Base-by-base conservation (phyloP, 2,329 filamentous ascomycete genomes). In the Tolypocladium ovalisporum region DNA sequence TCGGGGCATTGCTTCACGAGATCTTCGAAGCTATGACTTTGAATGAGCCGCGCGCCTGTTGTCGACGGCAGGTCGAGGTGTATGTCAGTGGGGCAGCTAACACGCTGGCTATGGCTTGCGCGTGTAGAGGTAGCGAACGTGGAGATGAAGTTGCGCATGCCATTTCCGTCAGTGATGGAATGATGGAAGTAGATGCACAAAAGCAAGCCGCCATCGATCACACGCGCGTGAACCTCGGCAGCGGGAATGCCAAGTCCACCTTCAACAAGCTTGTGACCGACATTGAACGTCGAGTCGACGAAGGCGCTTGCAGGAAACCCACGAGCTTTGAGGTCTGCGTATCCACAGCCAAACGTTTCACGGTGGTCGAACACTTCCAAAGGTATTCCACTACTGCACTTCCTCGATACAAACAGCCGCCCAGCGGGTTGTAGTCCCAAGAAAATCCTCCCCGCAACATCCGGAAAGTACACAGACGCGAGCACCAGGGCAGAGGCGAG, bases 111-210 rank as follows among this genome's bases (percentile, higher is more conserved):
- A 22, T 52, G 5, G 19, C 29, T 19, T 22, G 47, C 19, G 6
- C 35, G 62, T 47, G 57, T 66, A 58, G 69, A 66, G 3, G 66
- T 67, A 4, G 73, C 69, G 51, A 78, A 70, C 15, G 66, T 67
- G 36, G 73, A 66, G 4, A 77, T 61, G 54, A 78, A 75, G 7
- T 70, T 66, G 24, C 63, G 61, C 24, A 76, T 64, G 24, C 72
- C 73, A 35, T 71, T 68, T 13, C 75, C 75, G 54, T 78, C 75
- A 19, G 71, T 72, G 29, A 76, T 63, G 8, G 73, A 65, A 57
- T 77, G 75, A 58, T 76, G 73, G 52, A 77, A 64, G 58, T 68
- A 74, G n/a, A 74, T 59, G 7, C 66, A 70, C 27, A 78, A 66
- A 8, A 77, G 58, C 12, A 77, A 55, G 1, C 75, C 75, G 3